Base-by-base conservation (phyloP, 805 yeast species). In the Candida nitratophila region DNA sequence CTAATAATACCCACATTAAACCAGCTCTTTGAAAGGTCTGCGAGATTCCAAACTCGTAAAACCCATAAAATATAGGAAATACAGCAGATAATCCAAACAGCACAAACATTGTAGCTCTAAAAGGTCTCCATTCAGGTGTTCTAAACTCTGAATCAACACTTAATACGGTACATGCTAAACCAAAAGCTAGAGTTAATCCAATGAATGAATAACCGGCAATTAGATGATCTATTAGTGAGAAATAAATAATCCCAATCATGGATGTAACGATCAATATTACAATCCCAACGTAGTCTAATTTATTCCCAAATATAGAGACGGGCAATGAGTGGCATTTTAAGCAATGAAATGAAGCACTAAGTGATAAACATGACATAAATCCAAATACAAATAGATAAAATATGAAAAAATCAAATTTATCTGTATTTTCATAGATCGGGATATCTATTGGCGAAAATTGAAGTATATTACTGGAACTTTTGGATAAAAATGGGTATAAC, bases 31-130 rank as follows among this genome's bases (percentile, higher is more conserved):
- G 52, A 39, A 65, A 60, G 5, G 83, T 73, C 40, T 69, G 77
- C 2, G 56, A 54, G 17, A 57, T 47, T 0, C 93, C 95, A 52
- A 68, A 78, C 11, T 55, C 43, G 15, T 49, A 44, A 3, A 73
- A 48, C 0, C 90, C 89, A 12, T 67, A 68, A 0, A 76, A 42
- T 1, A 89, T 71, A 0, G 96, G 96, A 4, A 87, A 61, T 0
- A 76, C 69, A 0, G 93, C 91, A 1, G 88, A 78, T 19, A 87
- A 67, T 0, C 96, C 96, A 64, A 90, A 89, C 2, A 74, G 53
- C 9, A 89, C 81, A 63, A 89, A 89, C 77, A 89, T 77, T 1
- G 73, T 50, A 0, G 96, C 91, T 43, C 97, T 68, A 45, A 76
- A 75, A 1, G 90, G 80, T 32, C 96, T 73, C 81, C 86, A 88